Conservation (phyloP, 2,329 filamentous ascomycete species). For the Pseudopyricularia javanii region DNA sequence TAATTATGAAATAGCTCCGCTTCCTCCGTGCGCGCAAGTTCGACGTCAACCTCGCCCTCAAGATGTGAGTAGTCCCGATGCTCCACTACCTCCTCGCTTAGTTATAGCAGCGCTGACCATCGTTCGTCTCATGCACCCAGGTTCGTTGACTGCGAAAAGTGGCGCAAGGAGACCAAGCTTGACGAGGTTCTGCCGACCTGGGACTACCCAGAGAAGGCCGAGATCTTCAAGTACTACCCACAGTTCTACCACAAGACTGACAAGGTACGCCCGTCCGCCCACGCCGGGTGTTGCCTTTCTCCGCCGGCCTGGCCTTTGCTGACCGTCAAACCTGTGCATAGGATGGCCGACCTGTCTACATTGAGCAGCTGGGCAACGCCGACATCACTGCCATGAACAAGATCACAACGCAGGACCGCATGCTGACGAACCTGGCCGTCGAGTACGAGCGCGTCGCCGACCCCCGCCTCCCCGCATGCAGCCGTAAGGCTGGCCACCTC, state of each 20-base stretch:
- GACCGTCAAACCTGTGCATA: slow-evolving; percentile 20
- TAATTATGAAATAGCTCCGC: slow-evolving; percentile 45
- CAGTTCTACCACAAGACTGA: slow-evolving; percentile 99
- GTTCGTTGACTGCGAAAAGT: slow-evolving; percentile 84
- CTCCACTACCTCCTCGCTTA: not conserved
- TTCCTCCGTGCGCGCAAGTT: slow-evolving; percentile 95
- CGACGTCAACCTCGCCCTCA: slow-evolving; percentile 69
- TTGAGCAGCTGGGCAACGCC: slow-evolving; percentile 90
- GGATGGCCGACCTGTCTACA: slow-evolving; percentile 96
- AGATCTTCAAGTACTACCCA: slow-evolving; percentile 85
- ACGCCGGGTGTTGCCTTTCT: too few species aligned
- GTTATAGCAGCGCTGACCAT: not conserved
- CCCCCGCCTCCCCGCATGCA: slow-evolving; percentile 87
- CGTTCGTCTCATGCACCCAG: slow-evolving; percentile 29
- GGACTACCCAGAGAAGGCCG: slow-evolving; percentile 73
- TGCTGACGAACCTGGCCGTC: slow-evolving; percentile 90
- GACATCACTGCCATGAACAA: slow-evolving; percentile 83
- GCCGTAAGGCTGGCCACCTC: slow-evolving; percentile 76
- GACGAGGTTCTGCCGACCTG: slow-evolving; percentile 71
- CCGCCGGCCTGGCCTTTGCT: not conserved
- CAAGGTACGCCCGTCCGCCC: slow-evolving; percentile 50
- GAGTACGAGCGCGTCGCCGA: slow-evolving; percentile 97
- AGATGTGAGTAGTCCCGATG: slow-evolving; percentile 56
- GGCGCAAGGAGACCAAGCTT: slow-evolving; percentile 77
- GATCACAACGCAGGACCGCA: slow-evolving; percentile 84